Evolutionary conservation across 202 grass and related monocot species (phyloP).

Genomic region (Setaria viridis): DNA sequence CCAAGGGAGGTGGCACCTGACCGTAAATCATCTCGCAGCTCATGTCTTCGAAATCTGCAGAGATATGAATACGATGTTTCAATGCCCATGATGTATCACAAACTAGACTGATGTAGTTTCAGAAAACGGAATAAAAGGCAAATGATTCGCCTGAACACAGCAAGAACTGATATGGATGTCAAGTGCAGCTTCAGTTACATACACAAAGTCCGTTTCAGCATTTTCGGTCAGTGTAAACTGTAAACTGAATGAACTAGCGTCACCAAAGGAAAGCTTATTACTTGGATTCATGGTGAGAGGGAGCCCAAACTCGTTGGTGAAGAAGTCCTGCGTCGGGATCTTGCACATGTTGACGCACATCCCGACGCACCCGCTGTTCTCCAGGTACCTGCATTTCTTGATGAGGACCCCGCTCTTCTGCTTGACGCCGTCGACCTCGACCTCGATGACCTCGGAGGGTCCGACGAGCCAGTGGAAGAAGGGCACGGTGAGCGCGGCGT

Average conservation of each 20-base stretch:
- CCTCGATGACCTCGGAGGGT: constrained; percentile 72
- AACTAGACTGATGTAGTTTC: neutral
- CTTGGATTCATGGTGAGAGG: constrained; percentile 98
- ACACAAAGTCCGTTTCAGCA: neutral
- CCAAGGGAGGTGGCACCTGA: constrained; percentile 73
- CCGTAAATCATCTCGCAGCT: constrained; percentile 98
- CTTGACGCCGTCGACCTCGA: constrained; percentile 74
- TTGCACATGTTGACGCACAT: constrained; percentile 99
- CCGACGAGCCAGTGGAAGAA: constrained; percentile 96
- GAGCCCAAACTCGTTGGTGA: constrained; percentile 92
- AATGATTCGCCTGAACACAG: neutral
- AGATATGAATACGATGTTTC: neutral
- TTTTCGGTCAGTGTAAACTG: neutral
- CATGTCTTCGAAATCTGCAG: constrained; percentile 96
- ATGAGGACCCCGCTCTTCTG: constrained; percentile 83
- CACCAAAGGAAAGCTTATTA: constrained; percentile 4
- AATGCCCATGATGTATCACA: neutral
- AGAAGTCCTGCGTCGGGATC: constrained; percentile 87
- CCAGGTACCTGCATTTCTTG: constrained; percentile 89
- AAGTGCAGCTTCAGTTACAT: neutral
- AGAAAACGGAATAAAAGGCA: neutral
- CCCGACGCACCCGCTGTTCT: constrained; percentile 89
- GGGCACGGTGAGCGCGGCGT: constrained; percentile 84
- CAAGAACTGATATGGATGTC: neutral
- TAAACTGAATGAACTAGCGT: neutral